Conservation (phyloP, 257 asterid species). For the Coffea eugenioides region DNA sequence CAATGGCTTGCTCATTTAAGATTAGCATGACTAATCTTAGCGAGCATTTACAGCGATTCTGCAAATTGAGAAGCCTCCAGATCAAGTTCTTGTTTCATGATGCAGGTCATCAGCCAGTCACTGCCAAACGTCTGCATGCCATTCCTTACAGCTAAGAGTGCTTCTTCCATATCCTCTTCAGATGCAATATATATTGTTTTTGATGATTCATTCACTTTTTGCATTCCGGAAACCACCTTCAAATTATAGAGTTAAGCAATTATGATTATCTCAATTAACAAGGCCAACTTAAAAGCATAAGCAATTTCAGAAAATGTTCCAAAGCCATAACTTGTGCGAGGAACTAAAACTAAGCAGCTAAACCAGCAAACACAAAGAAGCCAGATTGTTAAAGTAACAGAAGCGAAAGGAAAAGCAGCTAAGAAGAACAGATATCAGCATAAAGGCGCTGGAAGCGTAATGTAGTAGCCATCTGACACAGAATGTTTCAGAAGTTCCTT, state of each 20-base stretch:
- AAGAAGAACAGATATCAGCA: neutral
- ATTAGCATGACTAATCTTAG: neutral
- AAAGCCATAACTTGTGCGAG: neutral
- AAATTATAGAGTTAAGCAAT: conserved; percentile 3
- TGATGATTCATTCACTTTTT: conserved; percentile 44
- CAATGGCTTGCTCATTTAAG: neutral
- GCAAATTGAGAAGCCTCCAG: conserved; percentile 79
- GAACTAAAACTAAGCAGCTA: conserved; percentile 1
- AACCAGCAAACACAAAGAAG: neutral
- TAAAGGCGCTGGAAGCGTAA: neutral
- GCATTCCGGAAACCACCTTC: conserved; percentile 48
- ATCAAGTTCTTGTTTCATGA: conserved; percentile 86
- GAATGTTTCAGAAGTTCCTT: neutral
- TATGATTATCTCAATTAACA: neutral
- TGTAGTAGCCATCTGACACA: neutral
- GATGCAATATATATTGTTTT: conserved; percentile 67
- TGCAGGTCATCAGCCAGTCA: conserved; percentile 85
- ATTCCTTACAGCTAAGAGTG: conserved; percentile 55
- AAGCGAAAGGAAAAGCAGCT: neutral
- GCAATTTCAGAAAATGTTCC: neutral
- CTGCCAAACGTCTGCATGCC: conserved; percentile 69
- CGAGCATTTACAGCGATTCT: conserved; percentile 51
- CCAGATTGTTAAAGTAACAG: neutral
- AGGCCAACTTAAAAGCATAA: neutral
- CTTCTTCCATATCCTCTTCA: conserved; percentile 84